Evolutionary conservation across 2,329 filamentous ascomycete genomes (phyloP).

Genomic region (Pezicula radicicola): DNA sequence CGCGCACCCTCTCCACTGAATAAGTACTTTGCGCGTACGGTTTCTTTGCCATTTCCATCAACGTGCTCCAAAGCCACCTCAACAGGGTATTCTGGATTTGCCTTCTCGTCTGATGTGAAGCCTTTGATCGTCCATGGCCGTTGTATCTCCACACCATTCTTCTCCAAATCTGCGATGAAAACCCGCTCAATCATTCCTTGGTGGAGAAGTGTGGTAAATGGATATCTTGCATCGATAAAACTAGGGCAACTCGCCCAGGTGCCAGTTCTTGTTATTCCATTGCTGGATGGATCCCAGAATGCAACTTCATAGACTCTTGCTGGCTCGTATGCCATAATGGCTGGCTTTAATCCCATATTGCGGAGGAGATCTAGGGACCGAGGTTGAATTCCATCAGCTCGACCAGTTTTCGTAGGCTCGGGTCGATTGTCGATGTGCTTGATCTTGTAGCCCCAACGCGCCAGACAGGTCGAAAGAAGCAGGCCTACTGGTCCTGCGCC

Average conservation of each 20-base stretch:
- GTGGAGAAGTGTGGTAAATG: slow-evolving; percentile 68
- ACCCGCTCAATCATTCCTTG: slow-evolving; percentile 70
- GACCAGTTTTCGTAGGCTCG: slow-evolving; percentile 80
- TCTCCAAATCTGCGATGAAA: slow-evolving; percentile 63
- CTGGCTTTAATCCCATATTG: slow-evolving; percentile 86
- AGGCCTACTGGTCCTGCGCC: slow-evolving; percentile 88
- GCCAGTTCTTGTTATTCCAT: slow-evolving; percentile 62
- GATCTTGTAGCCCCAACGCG: slow-evolving; percentile 91
- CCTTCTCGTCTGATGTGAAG: slow-evolving; percentile 56
- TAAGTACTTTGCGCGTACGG: slow-evolving; percentile 64
- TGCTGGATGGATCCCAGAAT: slow-evolving; percentile 66
- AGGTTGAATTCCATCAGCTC: slow-evolving; percentile 89
- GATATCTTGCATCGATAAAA: slow-evolving; percentile 73
- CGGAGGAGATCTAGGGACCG: slow-evolving; percentile 81
- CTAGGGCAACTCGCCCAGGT: slow-evolving; percentile 86
- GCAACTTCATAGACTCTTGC: slow-evolving; percentile 80
- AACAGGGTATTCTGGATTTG: slow-evolving; percentile 68
- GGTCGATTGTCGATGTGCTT: slow-evolving; percentile 92
- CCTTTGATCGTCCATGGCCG: slow-evolving; percentile 62
- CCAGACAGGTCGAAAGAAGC: slow-evolving; percentile 82
- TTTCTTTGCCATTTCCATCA: slow-evolving; percentile 72
- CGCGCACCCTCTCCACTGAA: slow-evolving; percentile 70
- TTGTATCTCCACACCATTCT: slow-evolving; percentile 58
- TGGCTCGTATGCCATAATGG: slow-evolving; percentile 83
- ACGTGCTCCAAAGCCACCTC: slow-evolving; percentile 74